Evolutionary conservation across 1,284 basidiomycete genomes (phyloP).

Genomic region (Microbotryum scabiosae): DNA sequence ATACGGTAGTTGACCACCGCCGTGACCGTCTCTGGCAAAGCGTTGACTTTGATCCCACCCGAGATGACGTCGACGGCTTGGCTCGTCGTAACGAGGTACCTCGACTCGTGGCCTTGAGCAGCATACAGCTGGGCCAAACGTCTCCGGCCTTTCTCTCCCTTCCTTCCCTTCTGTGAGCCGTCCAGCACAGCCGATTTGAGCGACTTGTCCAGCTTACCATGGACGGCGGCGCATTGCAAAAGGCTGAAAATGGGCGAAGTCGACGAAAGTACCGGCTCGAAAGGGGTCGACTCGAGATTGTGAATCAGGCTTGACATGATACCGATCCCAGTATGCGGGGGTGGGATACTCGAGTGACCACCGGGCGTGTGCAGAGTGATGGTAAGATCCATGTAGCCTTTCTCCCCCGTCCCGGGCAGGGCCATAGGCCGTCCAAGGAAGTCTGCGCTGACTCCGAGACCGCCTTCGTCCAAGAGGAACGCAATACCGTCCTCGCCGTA

Average conservation of each 20-base stretch:
- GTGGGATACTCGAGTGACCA: constrained; percentile 31
- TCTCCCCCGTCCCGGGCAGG: constrained; percentile 44
- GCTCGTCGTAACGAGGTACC: constrained; percentile 32
- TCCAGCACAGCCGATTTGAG: constrained; percentile 35
- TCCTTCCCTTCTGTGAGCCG: constrained; percentile 43
- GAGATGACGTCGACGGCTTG: constrained; percentile 59
- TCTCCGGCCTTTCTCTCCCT: constrained; percentile 51
- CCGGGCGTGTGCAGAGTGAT: not conserved
- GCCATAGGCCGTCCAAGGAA: constrained; percentile 38
- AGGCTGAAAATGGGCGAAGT: constrained; percentile 6
- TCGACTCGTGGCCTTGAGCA: not conserved
- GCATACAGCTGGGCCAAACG: not conserved
- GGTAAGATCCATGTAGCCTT: constrained; percentile 37
- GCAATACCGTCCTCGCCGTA: constrained; percentile 56
- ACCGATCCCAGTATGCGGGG: constrained; percentile 15
- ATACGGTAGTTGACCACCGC: constrained; percentile 53
- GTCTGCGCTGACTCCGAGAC: constrained; percentile 38
- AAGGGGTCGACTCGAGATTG: constrained; percentile 10
- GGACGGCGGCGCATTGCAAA: constrained; percentile 13
- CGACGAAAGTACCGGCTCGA: not conserved
- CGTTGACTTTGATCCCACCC: constrained; percentile 45
- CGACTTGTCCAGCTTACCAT: not conserved
- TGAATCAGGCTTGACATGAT: constrained; percentile 10
- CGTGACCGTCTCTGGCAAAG: constrained; percentile 21
- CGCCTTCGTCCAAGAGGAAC: constrained; percentile 48